Evolutionary conservation across 805 yeast genomes (phyloP), one percentile per base, ranked within the genome.

Genomic region (Suhomyces xylopsoci): DNA sequence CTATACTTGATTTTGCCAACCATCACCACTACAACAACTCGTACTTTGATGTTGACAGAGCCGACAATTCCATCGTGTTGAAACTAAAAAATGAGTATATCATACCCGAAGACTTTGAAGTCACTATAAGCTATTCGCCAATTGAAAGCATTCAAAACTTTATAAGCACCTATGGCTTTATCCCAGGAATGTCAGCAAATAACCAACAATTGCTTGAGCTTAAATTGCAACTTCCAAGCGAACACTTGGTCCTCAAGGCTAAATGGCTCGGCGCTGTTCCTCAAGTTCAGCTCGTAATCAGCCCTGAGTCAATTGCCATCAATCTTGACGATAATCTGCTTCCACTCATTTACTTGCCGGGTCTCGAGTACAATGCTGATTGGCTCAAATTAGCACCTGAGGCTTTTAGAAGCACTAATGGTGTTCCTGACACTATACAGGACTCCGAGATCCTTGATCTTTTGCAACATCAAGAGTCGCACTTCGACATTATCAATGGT

Each of bases 1-100:
- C 93, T 0, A 54, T 84, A 1, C 59, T 87, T 28, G 93, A 87
- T 64, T 87, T 81, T 73, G 87, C 80, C 5, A 87, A 87, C 62
- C 93, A 87, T 62, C 67, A 70, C 43, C 72, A 71, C 52, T 40
- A 58, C 25, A 68, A 71, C 45, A 84, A 83, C 64, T 81, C 87
- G 0, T 76, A 71, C 57, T 87, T 85, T 66, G 93, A 84, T 60
- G 71, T 81, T n/a, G 87, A 82, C 63, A 65, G 74, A 7, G 30
- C 46, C 0, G 74, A 67, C 4, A 60, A 68, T 4, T 85, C 81
- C 48, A 67, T 82, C 4, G 28, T 82, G 0, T 65, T 83, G 45
- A 64, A 52, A 34, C 38, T 57, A 17, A 36, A 53, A 24, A 2
- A 46, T 7, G 53, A 44, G 20, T 32, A 24, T 9, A 20, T 49